Evolutionary conservation across 441 rosid genomes (phyloP).

Genomic region (Euphorbia schlechtendalii): DNA sequence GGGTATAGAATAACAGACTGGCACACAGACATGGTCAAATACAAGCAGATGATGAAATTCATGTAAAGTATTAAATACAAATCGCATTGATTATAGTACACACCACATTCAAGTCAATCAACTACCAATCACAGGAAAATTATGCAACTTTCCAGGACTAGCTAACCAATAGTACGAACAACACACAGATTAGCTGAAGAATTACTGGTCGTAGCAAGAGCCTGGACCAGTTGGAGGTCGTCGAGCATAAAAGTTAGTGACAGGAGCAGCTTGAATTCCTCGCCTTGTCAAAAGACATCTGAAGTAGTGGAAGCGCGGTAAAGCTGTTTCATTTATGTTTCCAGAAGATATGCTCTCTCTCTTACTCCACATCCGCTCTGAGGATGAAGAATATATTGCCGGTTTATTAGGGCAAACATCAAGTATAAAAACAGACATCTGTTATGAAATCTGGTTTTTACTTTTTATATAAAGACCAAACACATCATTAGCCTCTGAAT

Average conservation of each 20-base stretch:
- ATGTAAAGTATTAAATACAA: not conserved
- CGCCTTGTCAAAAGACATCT: slow-evolving; percentile 77
- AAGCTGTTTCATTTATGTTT: slow-evolving; percentile 39
- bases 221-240: slow-evolving; percentile 73
- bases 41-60: slow-evolving; percentile 6
- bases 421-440: not conserved
- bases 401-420: not conserved
- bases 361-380: slow-evolving; percentile 85
- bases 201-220: slow-evolving; percentile 75
- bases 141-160: not conserved
- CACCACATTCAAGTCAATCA: slow-evolving; percentile 11
- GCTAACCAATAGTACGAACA: too few species aligned
- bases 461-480: too few species aligned
- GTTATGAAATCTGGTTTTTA: not conserved
- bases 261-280: slow-evolving; percentile 82
- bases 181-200: too few species aligned
- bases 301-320: slow-evolving; percentile 70
- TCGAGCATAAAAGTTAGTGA: slow-evolving; percentile 49
- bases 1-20: too few species aligned
- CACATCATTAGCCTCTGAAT: too few species aligned
- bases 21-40: too few species aligned
- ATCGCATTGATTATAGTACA: not conserved
- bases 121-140: not conserved
- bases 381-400: not conserved
- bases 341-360: slow-evolving; percentile 43